A percentile compares a stretch with the other conserved stretches of the same genome.
These are phyloP conservation scores for Apocynum venetum DNA, from an alignment of 257 asterid species.

Conservation along the genomic window DNA sequence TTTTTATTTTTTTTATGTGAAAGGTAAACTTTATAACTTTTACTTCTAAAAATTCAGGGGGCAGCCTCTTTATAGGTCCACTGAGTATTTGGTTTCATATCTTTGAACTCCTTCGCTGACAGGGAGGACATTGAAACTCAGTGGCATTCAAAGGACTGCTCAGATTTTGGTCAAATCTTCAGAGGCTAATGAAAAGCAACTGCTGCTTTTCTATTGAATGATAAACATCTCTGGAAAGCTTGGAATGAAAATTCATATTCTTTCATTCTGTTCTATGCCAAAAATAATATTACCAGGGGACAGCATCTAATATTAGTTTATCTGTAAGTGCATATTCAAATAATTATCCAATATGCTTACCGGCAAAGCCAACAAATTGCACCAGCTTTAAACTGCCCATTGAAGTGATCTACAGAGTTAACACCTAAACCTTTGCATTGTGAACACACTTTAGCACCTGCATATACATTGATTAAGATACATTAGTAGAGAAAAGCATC, in stretches of 20 bases:
- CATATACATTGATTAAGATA: conserved; percentile 8
- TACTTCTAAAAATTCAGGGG: not conserved
- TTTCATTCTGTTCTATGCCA: not conserved
- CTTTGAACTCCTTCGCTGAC: not conserved
- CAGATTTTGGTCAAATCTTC: not conserved
- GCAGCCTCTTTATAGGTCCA: not conserved
- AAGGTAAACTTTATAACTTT: not conserved
- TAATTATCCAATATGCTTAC: conserved; percentile 25
- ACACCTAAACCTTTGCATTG: conserved; percentile 76
- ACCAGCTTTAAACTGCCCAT: conserved; percentile 90
- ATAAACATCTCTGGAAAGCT: not conserved
- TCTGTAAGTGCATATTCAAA: not conserved
- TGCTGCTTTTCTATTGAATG: not conserved
- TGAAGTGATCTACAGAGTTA: conserved; percentile 74
- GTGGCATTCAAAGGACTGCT: not conserved
- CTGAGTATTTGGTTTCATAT: not conserved
- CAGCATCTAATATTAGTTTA: not conserved
- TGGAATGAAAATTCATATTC: not conserved
- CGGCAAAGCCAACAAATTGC: conserved; percentile 92
- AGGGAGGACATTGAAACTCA: not conserved
- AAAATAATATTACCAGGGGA: not conserved
- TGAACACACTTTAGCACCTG: conserved; percentile 57
- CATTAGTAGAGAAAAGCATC: not conserved
- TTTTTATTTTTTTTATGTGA: not conserved
- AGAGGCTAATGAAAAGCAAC: not conserved